Conservation (phyloP, 2,329 filamentous ascomycete species). For the Penicillium sp. region DNA sequence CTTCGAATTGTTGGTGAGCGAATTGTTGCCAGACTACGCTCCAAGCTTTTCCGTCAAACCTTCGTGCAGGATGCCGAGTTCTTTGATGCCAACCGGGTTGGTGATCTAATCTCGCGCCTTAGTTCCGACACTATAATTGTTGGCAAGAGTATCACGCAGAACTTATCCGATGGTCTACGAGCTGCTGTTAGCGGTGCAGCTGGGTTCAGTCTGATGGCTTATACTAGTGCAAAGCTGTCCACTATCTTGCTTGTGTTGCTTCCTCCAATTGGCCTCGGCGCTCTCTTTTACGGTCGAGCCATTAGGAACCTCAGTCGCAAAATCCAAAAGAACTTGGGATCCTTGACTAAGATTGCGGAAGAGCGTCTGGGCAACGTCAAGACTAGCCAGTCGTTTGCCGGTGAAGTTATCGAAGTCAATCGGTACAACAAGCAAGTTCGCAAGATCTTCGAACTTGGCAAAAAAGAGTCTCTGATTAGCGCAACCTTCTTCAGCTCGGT, state of each 20-base stretch:
- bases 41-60: constrained; percentile 85
- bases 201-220: constrained; percentile 92
- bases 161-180: constrained; percentile 91
- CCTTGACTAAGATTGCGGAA: constrained; percentile 94
- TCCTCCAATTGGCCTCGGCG: constrained; percentile 84
- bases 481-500: constrained; percentile 80
- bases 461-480: constrained; percentile 80
- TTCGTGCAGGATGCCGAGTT: constrained; percentile 98
- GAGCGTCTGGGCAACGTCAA: constrained; percentile 96
- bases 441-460: constrained; percentile 87
- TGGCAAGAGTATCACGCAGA: constrained; percentile 97
- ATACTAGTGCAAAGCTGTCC: constrained; percentile 86
- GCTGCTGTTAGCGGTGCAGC: constrained; percentile 86
- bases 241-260: constrained; percentile 83
- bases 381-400: constrained; percentile 93
- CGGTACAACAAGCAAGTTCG: constrained; percentile 92
- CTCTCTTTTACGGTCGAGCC: constrained; percentile 85
- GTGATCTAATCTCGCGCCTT: constrained; percentile 91
- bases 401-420: constrained; percentile 83
- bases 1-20: constrained; percentile 92
- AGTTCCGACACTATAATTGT: constrained; percentile 97
- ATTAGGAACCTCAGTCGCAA: constrained; percentile 87
- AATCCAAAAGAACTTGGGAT: constrained; percentile 91
- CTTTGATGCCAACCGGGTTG: constrained; percentile 95
- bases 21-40: constrained; percentile 85